These are phyloP conservation scores for Petunia hybrid DNA, from an alignment of 305 asterid species.

Conservation along the genomic window DNA sequence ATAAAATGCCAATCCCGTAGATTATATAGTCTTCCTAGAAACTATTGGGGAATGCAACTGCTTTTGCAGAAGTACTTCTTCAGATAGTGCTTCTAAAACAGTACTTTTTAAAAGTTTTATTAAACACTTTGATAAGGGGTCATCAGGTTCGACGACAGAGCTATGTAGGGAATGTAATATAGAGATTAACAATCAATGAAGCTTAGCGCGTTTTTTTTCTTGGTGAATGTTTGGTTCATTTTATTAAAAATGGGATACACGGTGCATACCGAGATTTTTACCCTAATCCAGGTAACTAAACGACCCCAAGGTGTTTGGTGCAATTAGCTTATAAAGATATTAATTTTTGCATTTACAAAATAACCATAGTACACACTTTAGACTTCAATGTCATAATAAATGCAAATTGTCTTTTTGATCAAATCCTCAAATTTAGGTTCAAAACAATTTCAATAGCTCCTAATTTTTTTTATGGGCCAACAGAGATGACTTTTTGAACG, in stretches of 20 bases:
- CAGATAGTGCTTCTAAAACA: background rate
- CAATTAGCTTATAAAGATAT: background rate
- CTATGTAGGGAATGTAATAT: too few relatives aligned
- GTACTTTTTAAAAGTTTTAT: background rate
- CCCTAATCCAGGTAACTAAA: too few relatives aligned
- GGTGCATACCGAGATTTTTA: too few relatives aligned
- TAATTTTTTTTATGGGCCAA: background rate
- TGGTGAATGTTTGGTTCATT: too few relatives aligned
- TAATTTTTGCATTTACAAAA: background rate
- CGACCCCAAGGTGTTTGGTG: background rate
- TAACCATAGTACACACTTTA: conserved; percentile 1
- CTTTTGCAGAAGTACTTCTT: background rate
- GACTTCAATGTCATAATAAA: conserved; percentile 16
- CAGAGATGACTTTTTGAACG: too few relatives aligned
- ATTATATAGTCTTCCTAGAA: background rate
- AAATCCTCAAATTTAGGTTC: background rate
- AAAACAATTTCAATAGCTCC: background rate
- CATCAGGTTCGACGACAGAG: too few relatives aligned
- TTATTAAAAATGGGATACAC: too few relatives aligned
- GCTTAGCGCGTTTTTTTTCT: too few relatives aligned
- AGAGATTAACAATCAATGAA: too few relatives aligned
- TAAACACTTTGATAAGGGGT: background rate
- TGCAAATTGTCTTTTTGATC: conserved; percentile 1
- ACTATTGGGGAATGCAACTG: background rate
- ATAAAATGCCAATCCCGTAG: background rate